phyloP scores from a whole-genome alignment of 345 rosid species.

The Lenwebbia sp. region DNA sequence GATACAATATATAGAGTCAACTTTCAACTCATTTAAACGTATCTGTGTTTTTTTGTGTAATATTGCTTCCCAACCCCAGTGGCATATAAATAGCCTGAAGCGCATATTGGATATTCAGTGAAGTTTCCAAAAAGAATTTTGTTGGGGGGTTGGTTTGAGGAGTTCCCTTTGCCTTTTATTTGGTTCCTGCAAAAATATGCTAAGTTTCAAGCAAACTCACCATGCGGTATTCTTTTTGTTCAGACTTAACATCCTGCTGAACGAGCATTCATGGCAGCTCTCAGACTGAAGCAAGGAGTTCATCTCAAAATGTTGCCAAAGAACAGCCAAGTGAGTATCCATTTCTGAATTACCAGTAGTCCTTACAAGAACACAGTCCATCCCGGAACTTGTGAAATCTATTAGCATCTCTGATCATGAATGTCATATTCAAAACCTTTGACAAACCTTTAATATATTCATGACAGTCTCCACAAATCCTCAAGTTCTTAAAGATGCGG shows the following conservation, averaged over 20 bases:
- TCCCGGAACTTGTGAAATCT: slow-evolving; percentile 70
- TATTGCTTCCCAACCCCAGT: background rate
- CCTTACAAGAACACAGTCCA: slow-evolving; percentile 62
- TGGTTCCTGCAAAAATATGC: background rate
- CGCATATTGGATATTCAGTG: background rate
- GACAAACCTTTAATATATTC: slow-evolving; percentile 71
- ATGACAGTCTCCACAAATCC: slow-evolving; percentile 80
- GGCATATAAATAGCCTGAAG: background rate
- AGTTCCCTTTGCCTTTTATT: background rate
- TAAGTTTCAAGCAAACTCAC: background rate
- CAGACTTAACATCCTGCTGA: background rate
- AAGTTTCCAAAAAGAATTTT: background rate
- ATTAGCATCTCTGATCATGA: slow-evolving; percentile 72
- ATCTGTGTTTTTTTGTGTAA: background rate
- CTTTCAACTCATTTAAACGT: background rate
- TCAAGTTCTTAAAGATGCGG: slow-evolving; percentile 70
- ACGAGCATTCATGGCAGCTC: background rate
- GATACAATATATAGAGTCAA: background rate
- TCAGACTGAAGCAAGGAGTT: background rate
- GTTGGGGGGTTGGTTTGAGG: background rate
- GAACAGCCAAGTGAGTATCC: background rate
- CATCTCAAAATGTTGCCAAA: background rate
- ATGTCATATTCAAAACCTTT: slow-evolving; percentile 29
- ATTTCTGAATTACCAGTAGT: slow-evolving; percentile 35
- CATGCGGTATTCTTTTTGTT: background rate